Evolutionary conservation across 352 stramenopile species (phyloP).

Genomic region (Pythium rishiriense): DNA sequence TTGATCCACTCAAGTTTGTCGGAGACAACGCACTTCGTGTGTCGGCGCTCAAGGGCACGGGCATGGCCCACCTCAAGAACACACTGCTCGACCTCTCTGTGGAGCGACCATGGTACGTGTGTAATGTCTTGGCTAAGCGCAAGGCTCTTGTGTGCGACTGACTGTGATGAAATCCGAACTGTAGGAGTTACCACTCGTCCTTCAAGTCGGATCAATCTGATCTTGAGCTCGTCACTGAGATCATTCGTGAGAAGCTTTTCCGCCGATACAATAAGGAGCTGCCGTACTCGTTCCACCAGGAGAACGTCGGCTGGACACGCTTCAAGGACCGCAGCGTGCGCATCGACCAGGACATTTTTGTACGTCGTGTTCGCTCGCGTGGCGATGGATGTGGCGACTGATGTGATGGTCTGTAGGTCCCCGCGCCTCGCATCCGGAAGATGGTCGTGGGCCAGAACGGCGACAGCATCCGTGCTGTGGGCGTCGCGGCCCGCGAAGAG

Average conservation of each 20-base stretch:
- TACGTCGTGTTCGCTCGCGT: too few relatives aligned
- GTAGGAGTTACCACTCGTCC: conserved; percentile 76
- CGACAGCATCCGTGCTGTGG: conserved; percentile 72
- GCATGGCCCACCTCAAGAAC: conserved; percentile 64
- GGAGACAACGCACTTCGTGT: conserved; percentile 76
- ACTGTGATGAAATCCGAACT: conserved; percentile 16
- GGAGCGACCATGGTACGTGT: conserved; percentile 52
- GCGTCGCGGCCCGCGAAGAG: conserved; percentile 70
- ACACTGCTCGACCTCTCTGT: conserved; percentile 69
- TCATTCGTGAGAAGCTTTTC: conserved; percentile 89
- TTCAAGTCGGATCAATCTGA: conserved; percentile 85
- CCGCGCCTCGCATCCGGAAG: conserved; percentile 68
- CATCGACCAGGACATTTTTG: conserved; percentile 88
- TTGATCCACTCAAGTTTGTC: conserved; percentile 67
- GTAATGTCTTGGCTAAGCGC: neutral
- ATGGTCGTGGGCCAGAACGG: conserved; percentile 83
- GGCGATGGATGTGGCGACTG: too few relatives aligned
- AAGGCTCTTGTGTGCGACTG: neutral
- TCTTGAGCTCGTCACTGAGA: conserved; percentile 82
- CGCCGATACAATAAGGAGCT: conserved; percentile 88
- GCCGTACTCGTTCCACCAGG: conserved; percentile 79
- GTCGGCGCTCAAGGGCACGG: conserved; percentile 71
- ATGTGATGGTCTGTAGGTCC: conserved; percentile 50
- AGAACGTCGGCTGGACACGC: conserved; percentile 84
- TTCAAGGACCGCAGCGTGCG: conserved; percentile 86